Conservation (phyloP, 2,329 filamentous ascomycete genomes). For the Thelonectria olida region DNA sequence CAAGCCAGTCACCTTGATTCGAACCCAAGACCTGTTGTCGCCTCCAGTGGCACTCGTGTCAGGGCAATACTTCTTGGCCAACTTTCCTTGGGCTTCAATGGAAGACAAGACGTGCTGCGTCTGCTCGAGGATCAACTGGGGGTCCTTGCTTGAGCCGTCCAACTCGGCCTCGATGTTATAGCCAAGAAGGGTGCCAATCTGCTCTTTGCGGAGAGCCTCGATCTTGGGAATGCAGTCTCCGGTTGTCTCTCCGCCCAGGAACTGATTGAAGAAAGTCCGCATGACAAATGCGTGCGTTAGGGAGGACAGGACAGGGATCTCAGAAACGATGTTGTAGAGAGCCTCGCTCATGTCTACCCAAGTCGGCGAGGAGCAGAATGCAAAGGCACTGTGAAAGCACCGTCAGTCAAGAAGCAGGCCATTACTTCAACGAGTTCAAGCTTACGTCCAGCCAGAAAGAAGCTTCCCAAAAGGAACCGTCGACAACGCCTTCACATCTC, state of each 20-base stretch:
- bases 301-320: slow-evolving; percentile 29
- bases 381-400: slow-evolving; percentile 29
- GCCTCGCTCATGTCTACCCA: slow-evolving; percentile 32
- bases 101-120: slow-evolving; percentile 26
- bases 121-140: slow-evolving; percentile 28
- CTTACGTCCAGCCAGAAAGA: too few relatives aligned
- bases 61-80: slow-evolving; percentile 25
- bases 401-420: too few relatives aligned
- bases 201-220: slow-evolving; percentile 16
- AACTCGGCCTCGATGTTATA: slow-evolving; percentile 34
- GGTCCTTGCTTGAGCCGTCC: slow-evolving; percentile 35
- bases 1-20: slow-evolving; percentile 31
- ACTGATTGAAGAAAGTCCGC: slow-evolving; percentile 32
- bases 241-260: slow-evolving; percentile 25
- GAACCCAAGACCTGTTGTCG: slow-evolving; percentile 30
- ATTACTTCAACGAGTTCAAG: too few relatives aligned
- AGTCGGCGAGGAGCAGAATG: slow-evolving; percentile 33
- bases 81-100: slow-evolving; percentile 25
- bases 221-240: slow-evolving; percentile 32
- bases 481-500: too few relatives aligned
- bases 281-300: slow-evolving; percentile 26
- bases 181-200: slow-evolving; percentile 30
- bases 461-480: too few relatives aligned
- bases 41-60: slow-evolving; percentile 14
- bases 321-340: slow-evolving; percentile 23